Evolutionary conservation across 805 yeast genomes (phyloP).

Genomic region (Lipomyces chichibuensis): DNA sequence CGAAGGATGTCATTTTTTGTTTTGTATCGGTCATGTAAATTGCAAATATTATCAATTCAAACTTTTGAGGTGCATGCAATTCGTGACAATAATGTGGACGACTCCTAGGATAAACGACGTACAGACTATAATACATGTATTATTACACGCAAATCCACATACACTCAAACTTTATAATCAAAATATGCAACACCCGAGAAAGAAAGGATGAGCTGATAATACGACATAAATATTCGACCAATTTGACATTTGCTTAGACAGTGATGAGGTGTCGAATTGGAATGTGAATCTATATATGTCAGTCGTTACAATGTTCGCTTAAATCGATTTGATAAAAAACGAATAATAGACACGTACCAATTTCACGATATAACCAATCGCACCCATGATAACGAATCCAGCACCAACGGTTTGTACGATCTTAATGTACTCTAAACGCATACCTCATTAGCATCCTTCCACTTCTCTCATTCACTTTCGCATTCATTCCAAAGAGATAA

Average conservation of each 20-base stretch:
- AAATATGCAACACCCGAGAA: neutral
- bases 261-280: slow-evolving; percentile 38
- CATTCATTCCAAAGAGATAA: neutral
- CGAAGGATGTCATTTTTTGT: neutral
- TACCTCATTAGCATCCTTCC: neutral
- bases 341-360: slow-evolving; percentile 48
- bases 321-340: neutral
- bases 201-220: too few species aligned
- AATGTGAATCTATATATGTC: slow-evolving; percentile 32
- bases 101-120: neutral
- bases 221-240: neutral
- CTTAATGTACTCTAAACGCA: slow-evolving; percentile 67
- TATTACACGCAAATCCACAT: neutral
- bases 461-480: neutral
- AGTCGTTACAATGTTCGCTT: neutral
- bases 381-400: slow-evolving; percentile 97
- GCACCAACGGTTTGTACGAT: slow-evolving; percentile 94
- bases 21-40: neutral
- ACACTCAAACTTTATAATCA: neutral
- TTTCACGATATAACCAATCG: slow-evolving; percentile 94
- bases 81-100: neutral
- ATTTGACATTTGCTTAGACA: slow-evolving; percentile 18
- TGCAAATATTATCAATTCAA: too few species aligned
- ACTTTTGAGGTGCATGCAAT: neutral
- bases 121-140: neutral